Conservation (phyloP, 1,284 basidiomycete species). For the Exobasidium rhododendri region DNA sequence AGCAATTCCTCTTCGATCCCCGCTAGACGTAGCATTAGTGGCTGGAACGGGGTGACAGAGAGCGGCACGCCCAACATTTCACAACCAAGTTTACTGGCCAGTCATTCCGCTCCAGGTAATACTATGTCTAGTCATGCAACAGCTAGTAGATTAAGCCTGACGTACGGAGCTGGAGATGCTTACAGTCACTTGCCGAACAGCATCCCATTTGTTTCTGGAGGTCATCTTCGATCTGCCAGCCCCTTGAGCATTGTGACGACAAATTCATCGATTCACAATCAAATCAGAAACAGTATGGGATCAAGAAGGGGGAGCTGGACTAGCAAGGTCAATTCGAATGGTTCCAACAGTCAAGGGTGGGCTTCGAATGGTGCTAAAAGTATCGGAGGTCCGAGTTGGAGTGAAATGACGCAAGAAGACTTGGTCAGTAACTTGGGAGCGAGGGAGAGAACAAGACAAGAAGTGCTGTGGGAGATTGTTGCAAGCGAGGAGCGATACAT, state of each 20-base stretch:
- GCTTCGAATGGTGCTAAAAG: conserved; percentile 14
- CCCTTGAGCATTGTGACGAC: conserved; percentile 25
- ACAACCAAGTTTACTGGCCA: neutral
- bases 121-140: neutral
- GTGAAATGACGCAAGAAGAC: conserved; percentile 89
- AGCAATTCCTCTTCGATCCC: conserved; percentile 19
- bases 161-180: neutral
- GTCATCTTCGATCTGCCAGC: conserved; percentile 7
- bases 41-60: neutral
- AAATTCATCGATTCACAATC: conserved; percentile 21
- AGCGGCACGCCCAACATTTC: neutral
- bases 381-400: conserved; percentile 68
- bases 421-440: conserved; percentile 87
- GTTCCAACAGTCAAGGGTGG: conserved; percentile 12
- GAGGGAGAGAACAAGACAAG: conserved; percentile 88
- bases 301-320: conserved; percentile 24
- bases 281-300: conserved; percentile 18
- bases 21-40: neutral
- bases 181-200: conserved; percentile 9
- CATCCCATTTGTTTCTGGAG: conserved; percentile 9
- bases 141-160: neutral
- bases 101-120: neutral
- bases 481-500: conserved; percentile 96
- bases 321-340: neutral
- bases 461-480: conserved; percentile 97